A percentile compares a stretch with the other conserved stretches of the same genome.
phyloP scores from a whole-genome alignment of 208 protist species.

The Trypanosoma brucei region DNA sequence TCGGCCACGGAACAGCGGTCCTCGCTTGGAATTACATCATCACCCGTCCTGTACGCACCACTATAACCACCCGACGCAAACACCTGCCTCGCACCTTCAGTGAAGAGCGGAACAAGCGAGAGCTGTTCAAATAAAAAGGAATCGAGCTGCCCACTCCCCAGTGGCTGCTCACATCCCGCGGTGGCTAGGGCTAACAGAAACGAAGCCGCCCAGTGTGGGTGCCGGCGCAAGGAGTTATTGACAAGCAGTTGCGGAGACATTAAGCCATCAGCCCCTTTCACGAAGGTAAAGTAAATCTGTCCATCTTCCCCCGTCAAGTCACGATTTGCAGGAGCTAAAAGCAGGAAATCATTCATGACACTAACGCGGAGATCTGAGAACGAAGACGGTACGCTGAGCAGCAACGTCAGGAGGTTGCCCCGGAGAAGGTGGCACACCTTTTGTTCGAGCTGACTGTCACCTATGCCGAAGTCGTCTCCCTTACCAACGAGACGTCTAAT shows the following conservation, averaged over 20 bases:
- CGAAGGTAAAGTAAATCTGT: constrained; percentile 1
- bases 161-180: constrained; percentile 10
- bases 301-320: not conserved
- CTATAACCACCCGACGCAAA: not conserved
- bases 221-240: constrained; percentile 8
- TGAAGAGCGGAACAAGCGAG: constrained; percentile 4
- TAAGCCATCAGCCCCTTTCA: not conserved
- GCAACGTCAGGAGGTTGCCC: constrained; percentile 12
- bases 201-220: constrained; percentile 25
- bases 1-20: constrained; percentile 5
- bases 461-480: not conserved
- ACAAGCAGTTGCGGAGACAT: constrained; percentile 10
- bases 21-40: not conserved
- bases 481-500: constrained; percentile 3
- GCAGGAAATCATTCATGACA: constrained; percentile 17
- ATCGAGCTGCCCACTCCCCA: constrained; percentile 7
- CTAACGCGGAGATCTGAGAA: not conserved
- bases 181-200: constrained; percentile 17
- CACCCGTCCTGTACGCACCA: not conserved
- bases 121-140: constrained; percentile 21
- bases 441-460: not conserved
- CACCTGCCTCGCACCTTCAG: constrained; percentile 2
- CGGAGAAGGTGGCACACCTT: constrained; percentile 13
- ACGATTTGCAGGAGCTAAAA: constrained; percentile 7
- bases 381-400: constrained; percentile 7